Percentiles rank a stretch among this genome's conserved stretches.
These are phyloP conservation scores for Candida silvicultrix DNA, from an alignment of 805 yeast species.

Conservation along the genomic window DNA sequence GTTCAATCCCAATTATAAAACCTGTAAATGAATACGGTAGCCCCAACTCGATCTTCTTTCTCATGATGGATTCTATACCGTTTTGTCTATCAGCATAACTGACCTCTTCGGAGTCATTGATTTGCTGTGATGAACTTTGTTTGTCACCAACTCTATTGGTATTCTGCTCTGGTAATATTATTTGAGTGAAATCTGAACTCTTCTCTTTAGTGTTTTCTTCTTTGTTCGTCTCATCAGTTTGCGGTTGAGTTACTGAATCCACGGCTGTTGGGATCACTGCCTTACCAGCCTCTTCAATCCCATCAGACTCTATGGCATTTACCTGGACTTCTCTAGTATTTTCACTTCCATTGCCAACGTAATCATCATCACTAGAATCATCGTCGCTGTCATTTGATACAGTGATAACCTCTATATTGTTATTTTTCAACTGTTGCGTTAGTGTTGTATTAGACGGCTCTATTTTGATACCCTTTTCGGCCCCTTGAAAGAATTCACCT, in stretches of 20 bases:
- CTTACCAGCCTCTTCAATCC: too few relatives aligned
- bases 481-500: background rate
- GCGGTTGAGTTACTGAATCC: too few relatives aligned
- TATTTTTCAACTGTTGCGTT: background rate
- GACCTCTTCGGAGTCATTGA: background rate
- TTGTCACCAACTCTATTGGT: background rate
- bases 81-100: background rate
- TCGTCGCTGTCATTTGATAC: background rate
- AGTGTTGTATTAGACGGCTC: background rate
- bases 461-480: background rate
- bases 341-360: background rate
- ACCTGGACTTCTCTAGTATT: background rate
- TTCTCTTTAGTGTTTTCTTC: too few relatives aligned
- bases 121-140: too few relatives aligned
- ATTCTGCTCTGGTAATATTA: too few relatives aligned
- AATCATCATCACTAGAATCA: background rate
- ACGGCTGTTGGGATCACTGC: too few relatives aligned
- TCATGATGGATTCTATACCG: background rate
- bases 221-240: background rate
- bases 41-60: background rate
- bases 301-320: too few relatives aligned
- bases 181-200: too few relatives aligned
- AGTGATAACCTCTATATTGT: background rate
- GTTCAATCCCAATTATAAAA: slow-evolving; percentile 11
- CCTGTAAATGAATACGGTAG: slow-evolving; percentile 4